These are phyloP conservation scores for Isabelozyma pseudorhagii DNA, from an alignment of 805 yeast genomes.

Conservation along the genomic window DNA sequence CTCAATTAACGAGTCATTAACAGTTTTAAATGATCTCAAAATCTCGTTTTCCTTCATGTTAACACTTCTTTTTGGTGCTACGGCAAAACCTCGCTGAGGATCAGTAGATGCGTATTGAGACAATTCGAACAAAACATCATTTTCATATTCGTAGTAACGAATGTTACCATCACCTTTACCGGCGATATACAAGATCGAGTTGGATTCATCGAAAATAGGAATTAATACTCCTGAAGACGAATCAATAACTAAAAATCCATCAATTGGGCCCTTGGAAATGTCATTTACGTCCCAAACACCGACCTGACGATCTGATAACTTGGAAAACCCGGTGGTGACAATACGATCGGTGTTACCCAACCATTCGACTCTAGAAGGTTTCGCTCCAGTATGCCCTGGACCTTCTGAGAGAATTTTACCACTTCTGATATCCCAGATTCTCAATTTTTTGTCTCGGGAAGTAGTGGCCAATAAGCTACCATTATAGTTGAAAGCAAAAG, in stretches of 20 bases:
- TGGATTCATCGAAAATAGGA: conserved; percentile 85
- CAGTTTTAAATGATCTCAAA: conserved; percentile 79
- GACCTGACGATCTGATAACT: conserved; percentile 88
- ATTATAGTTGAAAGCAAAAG: conserved; percentile 85
- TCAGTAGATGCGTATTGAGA: conserved; percentile 89
- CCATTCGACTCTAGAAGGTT: conserved; percentile 86
- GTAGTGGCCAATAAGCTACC: conserved; percentile 87
- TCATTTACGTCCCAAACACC: conserved; percentile 88
- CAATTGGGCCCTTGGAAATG: conserved; percentile 78
- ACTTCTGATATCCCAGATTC: conserved; percentile 87
- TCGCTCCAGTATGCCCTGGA: conserved; percentile 89
- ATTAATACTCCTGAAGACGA: conserved; percentile 90
- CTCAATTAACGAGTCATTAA: conserved; percentile 78
- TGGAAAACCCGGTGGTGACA: conserved; percentile 92
- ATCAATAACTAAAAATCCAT: conserved; percentile 83
- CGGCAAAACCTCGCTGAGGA: conserved; percentile 95
- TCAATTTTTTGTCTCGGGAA: conserved; percentile 82
- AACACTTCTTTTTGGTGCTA: conserved; percentile 79
- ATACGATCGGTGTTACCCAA: conserved; percentile 81
- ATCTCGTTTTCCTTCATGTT: conserved; percentile 83
- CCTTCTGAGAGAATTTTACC: conserved; percentile 80
- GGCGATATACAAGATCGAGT: conserved; percentile 78
- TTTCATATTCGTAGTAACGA: conserved; percentile 85
- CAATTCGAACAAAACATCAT: conserved; percentile 76
- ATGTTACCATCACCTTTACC: conserved; percentile 99